Evolutionary conservation across 2,329 filamentous ascomycete species (phyloP).

Genomic region (Penicillium glabrum): DNA sequence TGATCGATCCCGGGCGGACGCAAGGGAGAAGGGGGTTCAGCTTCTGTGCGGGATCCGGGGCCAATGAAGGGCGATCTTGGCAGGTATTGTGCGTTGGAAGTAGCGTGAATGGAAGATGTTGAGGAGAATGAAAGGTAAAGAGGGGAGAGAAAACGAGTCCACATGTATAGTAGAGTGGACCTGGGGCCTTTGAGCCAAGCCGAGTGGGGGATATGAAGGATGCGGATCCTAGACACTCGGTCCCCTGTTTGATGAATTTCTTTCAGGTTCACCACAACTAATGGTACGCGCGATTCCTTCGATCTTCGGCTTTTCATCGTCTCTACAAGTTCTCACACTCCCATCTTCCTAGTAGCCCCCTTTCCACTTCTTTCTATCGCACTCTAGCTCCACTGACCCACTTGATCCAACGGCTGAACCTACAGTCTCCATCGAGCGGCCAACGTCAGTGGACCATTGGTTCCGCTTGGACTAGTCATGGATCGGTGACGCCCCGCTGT

Average conservation of each 20-base stretch:
- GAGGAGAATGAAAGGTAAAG: constrained; percentile 1
- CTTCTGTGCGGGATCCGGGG: constrained; percentile 16
- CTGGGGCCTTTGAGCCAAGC: background rate
- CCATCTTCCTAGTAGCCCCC: background rate
- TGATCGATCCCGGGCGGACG: constrained; percentile 16
- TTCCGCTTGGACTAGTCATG: constrained; percentile 23
- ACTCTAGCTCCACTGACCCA: constrained; percentile 17
- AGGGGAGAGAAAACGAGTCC: constrained; percentile 1
- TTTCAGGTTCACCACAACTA: no score
- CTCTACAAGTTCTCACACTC: background rate
- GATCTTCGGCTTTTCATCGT: no score
- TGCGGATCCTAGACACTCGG: background rate
- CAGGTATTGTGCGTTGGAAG: constrained; percentile 10
- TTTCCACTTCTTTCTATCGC: constrained; percentile 1
- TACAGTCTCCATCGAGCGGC: constrained; percentile 13
- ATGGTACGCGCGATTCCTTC: no score
- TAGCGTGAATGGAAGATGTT: background rate
- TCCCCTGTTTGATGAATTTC: background rate
- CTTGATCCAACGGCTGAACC: constrained; percentile 27
- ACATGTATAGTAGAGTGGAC: background rate
- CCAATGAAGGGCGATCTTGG: constrained; percentile 23
- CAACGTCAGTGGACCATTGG: constrained; percentile 21
- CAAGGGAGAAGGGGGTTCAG: constrained; percentile 30
- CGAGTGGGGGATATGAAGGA: constrained; percentile 4
- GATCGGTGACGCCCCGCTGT: constrained; percentile 25